These are phyloP conservation scores for Penicillium pulvis DNA, from an alignment of 495 filamentous ascomycete genomes.

Conservation along the genomic window DNA sequence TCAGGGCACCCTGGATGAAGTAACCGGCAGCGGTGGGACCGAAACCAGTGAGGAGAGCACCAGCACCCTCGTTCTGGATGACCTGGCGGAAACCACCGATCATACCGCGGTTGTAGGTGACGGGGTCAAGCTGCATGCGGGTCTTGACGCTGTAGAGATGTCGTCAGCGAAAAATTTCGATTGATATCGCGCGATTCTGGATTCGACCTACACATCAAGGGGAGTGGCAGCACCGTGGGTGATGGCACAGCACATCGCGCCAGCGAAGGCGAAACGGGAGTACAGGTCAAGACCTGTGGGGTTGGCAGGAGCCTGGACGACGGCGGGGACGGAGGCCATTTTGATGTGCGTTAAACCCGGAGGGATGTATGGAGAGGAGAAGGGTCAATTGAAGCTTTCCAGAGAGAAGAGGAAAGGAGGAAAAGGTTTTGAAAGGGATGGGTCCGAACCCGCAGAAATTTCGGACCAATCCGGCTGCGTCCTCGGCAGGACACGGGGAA, in stretches of 20 bases:
- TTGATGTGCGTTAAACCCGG: slow-evolving; percentile 18
- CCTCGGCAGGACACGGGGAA: slow-evolving; percentile 24
- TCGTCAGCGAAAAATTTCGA: neutral
- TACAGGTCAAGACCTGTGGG: slow-evolving; percentile 8
- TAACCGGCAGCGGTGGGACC: slow-evolving; percentile 89
- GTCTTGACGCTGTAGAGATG: slow-evolving; percentile 77
- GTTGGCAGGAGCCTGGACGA: slow-evolving; percentile 21
- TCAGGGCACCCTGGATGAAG: slow-evolving; percentile 94
- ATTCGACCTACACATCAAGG: slow-evolving; percentile 86
- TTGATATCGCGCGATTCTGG: neutral
- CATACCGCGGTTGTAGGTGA: slow-evolving; percentile 86
- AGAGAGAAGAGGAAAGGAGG: slow-evolving; percentile 20
- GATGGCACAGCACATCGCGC: slow-evolving; percentile 88
- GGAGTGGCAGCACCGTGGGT: slow-evolving; percentile 92
- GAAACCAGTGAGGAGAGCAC: slow-evolving; percentile 83
- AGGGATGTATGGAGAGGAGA: slow-evolving; percentile 21
- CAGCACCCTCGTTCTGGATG: slow-evolving; percentile 80
- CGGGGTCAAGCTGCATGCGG: slow-evolving; percentile 89
- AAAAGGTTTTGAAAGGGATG: slow-evolving; percentile 43
- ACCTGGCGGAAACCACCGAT: slow-evolving; percentile 87
- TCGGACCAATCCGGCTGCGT: slow-evolving; percentile 38
- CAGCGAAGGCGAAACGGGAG: slow-evolving; percentile 85
- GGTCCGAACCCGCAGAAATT: slow-evolving; percentile 34
- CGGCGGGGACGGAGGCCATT: slow-evolving; percentile 44
- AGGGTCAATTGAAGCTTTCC: slow-evolving; percentile 23